Conservation (phyloP, 202 grass and related monocot species). For the Bolboschoenoplectus hybrid region DNA sequence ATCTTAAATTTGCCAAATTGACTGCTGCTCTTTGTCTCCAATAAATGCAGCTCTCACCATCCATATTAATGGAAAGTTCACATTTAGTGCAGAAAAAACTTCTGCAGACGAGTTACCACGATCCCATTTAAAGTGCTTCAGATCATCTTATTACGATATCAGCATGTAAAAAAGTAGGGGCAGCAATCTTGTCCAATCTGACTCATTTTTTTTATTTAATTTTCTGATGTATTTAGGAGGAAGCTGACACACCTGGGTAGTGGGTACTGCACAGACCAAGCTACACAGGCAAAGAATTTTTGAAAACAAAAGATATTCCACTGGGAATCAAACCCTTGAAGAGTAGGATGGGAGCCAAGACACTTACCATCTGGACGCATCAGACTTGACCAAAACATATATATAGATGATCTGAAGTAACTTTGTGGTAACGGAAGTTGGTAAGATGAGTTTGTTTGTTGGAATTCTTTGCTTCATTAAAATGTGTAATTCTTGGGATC, state of each 20-base stretch:
- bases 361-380: too few relatives aligned
- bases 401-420: too few relatives aligned
- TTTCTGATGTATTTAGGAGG: not conserved
- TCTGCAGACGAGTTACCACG: not conserved
- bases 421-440: too few relatives aligned
- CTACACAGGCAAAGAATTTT: too few relatives aligned
- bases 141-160: not conserved
- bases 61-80: not conserved
- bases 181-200: not conserved
- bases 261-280: too few relatives aligned
- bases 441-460: not conserved
- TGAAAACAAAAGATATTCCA: too few relatives aligned
- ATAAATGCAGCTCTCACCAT: slow-evolving; percentile 1
- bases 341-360: too few relatives aligned
- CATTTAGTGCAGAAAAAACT: not conserved
- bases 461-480: not conserved
- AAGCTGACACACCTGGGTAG: too few relatives aligned
- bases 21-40: not conserved
- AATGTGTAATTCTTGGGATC: not conserved
- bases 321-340: too few relatives aligned
- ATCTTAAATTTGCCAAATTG: too few relatives aligned
- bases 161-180: not conserved
- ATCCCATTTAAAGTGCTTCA: not conserved
- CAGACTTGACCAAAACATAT: too few relatives aligned
- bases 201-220: not conserved